phyloP scores from a whole-genome alignment of 2,329 filamentous ascomycete species.

The Trichoderma atroviride region DNA sequence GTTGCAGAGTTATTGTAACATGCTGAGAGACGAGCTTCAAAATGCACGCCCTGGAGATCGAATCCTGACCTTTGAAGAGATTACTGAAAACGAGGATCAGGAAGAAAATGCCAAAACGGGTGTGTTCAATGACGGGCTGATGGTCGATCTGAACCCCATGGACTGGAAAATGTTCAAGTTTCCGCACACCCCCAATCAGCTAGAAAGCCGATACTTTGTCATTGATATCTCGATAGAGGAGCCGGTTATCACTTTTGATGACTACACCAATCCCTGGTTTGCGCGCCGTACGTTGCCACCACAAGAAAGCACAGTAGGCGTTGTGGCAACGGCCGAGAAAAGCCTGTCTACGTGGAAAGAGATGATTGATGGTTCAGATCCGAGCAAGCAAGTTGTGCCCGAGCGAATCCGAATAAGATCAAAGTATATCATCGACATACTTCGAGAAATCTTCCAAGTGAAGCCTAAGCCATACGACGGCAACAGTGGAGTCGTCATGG shows the following conservation, averaged over 20 bases:
- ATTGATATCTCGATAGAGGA: conserved; percentile 19
- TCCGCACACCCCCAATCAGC: neutral
- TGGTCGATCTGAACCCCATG: neutral
- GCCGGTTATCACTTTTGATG: conserved; percentile 1
- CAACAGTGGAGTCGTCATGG: conserved; percentile 6
- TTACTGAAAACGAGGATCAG: neutral
- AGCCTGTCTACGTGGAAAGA: neutral
- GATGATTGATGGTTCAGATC: neutral
- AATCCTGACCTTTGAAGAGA: conserved; percentile 7
- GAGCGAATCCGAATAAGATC: conserved; percentile 28
- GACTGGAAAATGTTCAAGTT: conserved; percentile 7
- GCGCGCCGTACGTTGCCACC: neutral
- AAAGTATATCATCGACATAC: conserved; percentile 2
- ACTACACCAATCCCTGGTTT: conserved; percentile 11
- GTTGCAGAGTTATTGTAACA: neutral
- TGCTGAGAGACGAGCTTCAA: neutral
- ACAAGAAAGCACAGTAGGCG: neutral
- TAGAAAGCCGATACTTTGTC: neutral
- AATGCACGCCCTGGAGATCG: neutral
- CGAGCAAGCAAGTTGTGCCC: conserved; percentile 5
- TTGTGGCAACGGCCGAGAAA: neutral
- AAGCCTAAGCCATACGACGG: conserved; percentile 4
- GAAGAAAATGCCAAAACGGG: neutral
- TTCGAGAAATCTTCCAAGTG: conserved; percentile 7
- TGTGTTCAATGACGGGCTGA: neutral